Evolutionary conservation across 106 monocot species (phyloP).

Genomic region (Gastrodia elata): DNA sequence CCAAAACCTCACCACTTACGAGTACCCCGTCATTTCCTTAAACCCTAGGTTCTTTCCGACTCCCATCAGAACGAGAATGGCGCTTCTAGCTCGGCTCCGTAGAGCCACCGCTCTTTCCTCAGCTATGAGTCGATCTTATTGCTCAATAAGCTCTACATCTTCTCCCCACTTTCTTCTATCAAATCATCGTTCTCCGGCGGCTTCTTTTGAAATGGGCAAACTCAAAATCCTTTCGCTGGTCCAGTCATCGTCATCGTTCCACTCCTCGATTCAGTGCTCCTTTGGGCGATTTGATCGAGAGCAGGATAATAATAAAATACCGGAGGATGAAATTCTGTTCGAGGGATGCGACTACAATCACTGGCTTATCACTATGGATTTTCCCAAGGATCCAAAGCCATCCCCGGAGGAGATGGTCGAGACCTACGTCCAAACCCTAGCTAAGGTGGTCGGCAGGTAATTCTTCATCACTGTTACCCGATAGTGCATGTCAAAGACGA

Average conservation of each 20-base stretch:
- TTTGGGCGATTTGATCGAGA: constrained; percentile 16
- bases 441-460: constrained; percentile 92
- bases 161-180: constrained; percentile 3
- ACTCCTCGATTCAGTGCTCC: constrained; percentile 22
- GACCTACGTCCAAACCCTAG: constrained; percentile 81
- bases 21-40: not conserved
- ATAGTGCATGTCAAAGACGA: not conserved
- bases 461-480: not conserved
- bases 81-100: constrained; percentile 51
- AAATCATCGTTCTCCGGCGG: not conserved
- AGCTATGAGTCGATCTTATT: constrained; percentile 22
- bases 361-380: constrained; percentile 95
- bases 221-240: not conserved
- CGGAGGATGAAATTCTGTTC: constrained; percentile 75
- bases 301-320: constrained; percentile 42
- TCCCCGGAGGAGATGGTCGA: constrained; percentile 96
- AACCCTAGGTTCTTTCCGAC: not conserved
- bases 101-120: constrained; percentile 41
- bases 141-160: not conserved
- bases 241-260: constrained; percentile 28
- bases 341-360: constrained; percentile 97
- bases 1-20: too few relatives aligned
- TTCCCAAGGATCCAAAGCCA: constrained; percentile 75
- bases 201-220: constrained; percentile 5
- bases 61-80: constrained; percentile 14